Percentiles rank a stretch among this genome's conserved stretches.
Evolutionary conservation across 306 rosid species (phyloP).

Genomic region (Crotalaria pallida): DNA sequence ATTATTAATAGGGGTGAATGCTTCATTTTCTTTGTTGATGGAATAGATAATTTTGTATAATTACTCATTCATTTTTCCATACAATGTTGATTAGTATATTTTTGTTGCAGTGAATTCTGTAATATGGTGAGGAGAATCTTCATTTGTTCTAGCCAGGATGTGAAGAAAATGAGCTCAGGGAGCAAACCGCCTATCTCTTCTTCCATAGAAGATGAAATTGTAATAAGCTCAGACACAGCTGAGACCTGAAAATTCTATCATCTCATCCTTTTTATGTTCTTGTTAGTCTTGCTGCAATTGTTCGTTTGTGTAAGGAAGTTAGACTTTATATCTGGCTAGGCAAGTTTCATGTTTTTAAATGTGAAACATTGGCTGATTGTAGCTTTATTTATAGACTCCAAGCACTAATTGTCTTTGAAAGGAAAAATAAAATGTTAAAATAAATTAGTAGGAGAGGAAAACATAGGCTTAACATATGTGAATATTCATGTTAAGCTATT

Average conservation of each 20-base stretch:
- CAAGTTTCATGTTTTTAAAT: conserved; percentile 23
- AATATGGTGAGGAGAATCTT: conserved; percentile 79
- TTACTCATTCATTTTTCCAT: background rate
- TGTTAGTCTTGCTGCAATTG: conserved; percentile 12
- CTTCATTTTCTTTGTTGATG: conserved; percentile 33
- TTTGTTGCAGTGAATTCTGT: conserved; percentile 75
- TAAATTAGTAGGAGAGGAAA: conserved; percentile 18
- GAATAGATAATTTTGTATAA: background rate
- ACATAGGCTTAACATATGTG: conserved; percentile 10
- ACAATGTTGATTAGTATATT: background rate
- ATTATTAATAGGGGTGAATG: background rate
- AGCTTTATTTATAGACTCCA: conserved; percentile 35
- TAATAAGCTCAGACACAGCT: conserved; percentile 51
- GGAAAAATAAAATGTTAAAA: conserved; percentile 12
- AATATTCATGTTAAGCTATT: background rate
- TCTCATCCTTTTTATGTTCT: background rate
- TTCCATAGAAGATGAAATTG: conserved; percentile 64
- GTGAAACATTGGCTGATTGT: conserved; percentile 39
- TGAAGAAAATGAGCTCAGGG: conserved; percentile 70
- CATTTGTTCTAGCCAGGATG: conserved; percentile 74
- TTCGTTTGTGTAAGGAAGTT: conserved; percentile 35
- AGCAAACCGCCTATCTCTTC: conserved; percentile 50
- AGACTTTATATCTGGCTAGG: conserved; percentile 29
- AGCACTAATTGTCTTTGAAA: background rate
- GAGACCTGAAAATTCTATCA: conserved; percentile 38